Conservation (phyloP, 768 basidiomycete species). For the Galerina sulciceps region DNA sequence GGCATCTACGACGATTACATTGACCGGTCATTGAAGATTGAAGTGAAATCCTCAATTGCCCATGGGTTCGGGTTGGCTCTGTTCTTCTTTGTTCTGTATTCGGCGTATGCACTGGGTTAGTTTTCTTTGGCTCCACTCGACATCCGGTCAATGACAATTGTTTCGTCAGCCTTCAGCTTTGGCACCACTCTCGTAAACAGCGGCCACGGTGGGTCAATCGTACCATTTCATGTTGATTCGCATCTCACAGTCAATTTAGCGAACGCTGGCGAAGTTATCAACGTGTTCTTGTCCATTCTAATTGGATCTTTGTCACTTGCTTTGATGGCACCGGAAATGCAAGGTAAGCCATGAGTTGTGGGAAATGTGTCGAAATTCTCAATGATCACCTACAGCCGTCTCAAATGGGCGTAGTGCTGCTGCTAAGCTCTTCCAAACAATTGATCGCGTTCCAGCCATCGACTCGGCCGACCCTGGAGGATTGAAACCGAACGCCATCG, state of each 20-base stretch:
- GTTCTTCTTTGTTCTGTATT: slow-evolving; percentile 87
- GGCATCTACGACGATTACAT: slow-evolving; percentile 69
- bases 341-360: slow-evolving; percentile 47
- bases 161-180: slow-evolving; percentile 73
- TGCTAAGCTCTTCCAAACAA: slow-evolving; percentile 87
- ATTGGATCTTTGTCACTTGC: slow-evolving; percentile 92
- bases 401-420: slow-evolving; percentile 84
- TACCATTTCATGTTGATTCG: not conserved
- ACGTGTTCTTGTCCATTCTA: slow-evolving; percentile 81
- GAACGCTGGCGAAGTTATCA: slow-evolving; percentile 76
- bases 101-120: slow-evolving; percentile 70
- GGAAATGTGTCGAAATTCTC: not conserved
- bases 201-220: slow-evolving; percentile 46
- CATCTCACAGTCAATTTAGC: slow-evolving; percentile 38
- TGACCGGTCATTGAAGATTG: slow-evolving; percentile 50
- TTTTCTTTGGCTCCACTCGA: not conserved
- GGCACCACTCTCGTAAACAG: slow-evolving; percentile 84
- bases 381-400: slow-evolving; percentile 51
- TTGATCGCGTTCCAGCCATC: slow-evolving; percentile 88
- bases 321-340: slow-evolving; percentile 84
- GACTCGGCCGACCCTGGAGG: slow-evolving; percentile 77
- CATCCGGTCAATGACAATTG: not conserved
- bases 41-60: slow-evolving; percentile 61
- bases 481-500: slow-evolving; percentile 63
- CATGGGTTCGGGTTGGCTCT: slow-evolving; percentile 64